These are phyloP conservation scores for Penicillium janthinellum DNA, from an alignment of 2,329 filamentous ascomycete genomes.

Conservation along the genomic window DNA sequence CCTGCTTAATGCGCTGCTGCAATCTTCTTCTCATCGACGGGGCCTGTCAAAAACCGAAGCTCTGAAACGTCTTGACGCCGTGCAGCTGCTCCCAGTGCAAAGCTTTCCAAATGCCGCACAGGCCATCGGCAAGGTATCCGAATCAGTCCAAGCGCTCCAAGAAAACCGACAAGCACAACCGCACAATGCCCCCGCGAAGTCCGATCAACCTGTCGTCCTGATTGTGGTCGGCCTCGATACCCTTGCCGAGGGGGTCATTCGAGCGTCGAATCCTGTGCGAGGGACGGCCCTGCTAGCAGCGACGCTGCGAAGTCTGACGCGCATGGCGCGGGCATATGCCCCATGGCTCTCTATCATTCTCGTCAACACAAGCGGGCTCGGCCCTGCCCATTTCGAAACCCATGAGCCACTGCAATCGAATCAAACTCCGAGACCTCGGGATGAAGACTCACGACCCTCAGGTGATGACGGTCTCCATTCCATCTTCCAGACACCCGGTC, in stretches of 20 bases:
- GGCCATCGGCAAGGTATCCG: conserved; percentile 36
- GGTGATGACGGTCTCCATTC: conserved; percentile 30
- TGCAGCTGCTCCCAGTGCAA: conserved; percentile 38
- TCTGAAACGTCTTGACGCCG: conserved; percentile 34
- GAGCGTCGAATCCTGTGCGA: conserved; percentile 39
- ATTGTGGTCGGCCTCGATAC: conserved; percentile 43
- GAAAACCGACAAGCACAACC: conserved; percentile 11
- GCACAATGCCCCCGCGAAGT: not conserved
- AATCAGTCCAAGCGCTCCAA: conserved; percentile 25
- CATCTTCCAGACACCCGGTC: conserved; percentile 25
- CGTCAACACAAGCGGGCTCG: conserved; percentile 40
- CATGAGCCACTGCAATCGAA: conserved; percentile 2
- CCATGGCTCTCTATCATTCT: conserved; percentile 37
- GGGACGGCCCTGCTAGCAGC: conserved; percentile 38
- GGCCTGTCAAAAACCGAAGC: conserved; percentile 31
- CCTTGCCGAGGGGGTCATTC: conserved; percentile 40
- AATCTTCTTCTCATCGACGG: conserved; percentile 13
- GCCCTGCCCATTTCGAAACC: conserved; percentile 14
- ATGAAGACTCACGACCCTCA: conserved; percentile 3
- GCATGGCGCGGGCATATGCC: conserved; percentile 33
- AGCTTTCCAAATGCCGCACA: conserved; percentile 33
- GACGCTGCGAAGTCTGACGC: conserved; percentile 37
- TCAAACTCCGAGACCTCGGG: not conserved
- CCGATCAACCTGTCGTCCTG: conserved; percentile 23
- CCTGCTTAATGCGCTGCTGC: conserved; percentile 34